phyloP scores from a whole-genome alignment of 2,329 filamentous ascomycete species.

The Microcera coccophila region DNA sequence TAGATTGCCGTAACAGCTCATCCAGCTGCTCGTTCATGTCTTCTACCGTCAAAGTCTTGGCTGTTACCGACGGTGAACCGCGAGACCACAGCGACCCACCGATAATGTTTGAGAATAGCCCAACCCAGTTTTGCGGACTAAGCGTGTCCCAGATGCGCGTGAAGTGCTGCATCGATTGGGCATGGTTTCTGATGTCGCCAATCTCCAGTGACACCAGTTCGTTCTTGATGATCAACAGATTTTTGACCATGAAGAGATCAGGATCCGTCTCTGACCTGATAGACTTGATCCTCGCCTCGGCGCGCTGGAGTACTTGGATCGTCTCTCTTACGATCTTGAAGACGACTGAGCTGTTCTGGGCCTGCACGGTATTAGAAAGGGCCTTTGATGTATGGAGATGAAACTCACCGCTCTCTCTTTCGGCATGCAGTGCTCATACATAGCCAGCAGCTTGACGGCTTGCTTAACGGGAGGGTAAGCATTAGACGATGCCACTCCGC shows the following conservation, averaged over 20 bases:
- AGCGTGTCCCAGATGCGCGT: conserved; percentile 62
- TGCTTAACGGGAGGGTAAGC: conserved; percentile 56
- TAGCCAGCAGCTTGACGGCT: conserved; percentile 54
- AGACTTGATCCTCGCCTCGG: conserved; percentile 65
- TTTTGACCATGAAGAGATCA: conserved; percentile 90
- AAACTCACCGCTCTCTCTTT: conserved; percentile 57
- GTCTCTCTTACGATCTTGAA: conserved; percentile 83
- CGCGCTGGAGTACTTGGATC: conserved; percentile 75
- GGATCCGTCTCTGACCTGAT: conserved; percentile 62
- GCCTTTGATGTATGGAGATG: background rate
- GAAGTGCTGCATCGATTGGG: conserved; percentile 55
- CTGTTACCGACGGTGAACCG: conserved; percentile 33
- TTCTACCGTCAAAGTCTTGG: conserved; percentile 43
- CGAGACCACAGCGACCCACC: conserved; percentile 51
- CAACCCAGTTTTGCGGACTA: conserved; percentile 54
- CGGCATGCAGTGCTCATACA: conserved; percentile 63
- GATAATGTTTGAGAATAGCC: conserved; percentile 57
- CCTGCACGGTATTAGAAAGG: conserved; percentile 21
- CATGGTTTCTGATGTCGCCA: conserved; percentile 57
- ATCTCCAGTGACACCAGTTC: conserved; percentile 96
- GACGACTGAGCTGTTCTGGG: conserved; percentile 51
- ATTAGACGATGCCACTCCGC: conserved; percentile 51
- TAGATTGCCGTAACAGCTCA: conserved; percentile 58
- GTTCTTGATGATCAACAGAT: conserved; percentile 91
- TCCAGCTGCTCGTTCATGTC: conserved; percentile 64